Percentiles rank a stretch among this genome's conserved stretches.
These are phyloP conservation scores for Verticillium zaregamsianum DNA, from an alignment of 2,329 filamentous ascomycete genomes.

Conservation along the genomic window DNA sequence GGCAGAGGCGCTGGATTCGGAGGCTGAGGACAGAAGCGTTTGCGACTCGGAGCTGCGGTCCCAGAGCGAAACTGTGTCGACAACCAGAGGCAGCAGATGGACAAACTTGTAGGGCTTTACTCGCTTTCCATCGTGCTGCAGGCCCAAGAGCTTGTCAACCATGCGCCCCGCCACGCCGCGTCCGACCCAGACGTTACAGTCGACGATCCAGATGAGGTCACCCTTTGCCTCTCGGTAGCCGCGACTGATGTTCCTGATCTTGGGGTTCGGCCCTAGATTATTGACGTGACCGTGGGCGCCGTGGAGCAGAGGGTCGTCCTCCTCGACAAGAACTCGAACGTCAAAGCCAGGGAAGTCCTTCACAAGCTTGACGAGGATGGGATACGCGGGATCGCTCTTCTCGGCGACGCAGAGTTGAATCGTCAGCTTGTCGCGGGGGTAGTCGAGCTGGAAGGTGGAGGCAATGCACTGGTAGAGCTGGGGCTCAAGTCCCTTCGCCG, in stretches of 20 bases:
- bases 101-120: constrained; percentile 79
- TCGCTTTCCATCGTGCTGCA: constrained; percentile 39
- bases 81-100: constrained; percentile 84
- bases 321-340: constrained; percentile 71
- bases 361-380: constrained; percentile 67
- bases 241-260: constrained; percentile 93
- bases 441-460: constrained; percentile 77
- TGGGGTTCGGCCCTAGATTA: constrained; percentile 89
- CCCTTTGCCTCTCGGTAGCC: constrained; percentile 85
- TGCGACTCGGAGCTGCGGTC: constrained; percentile 20
- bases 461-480: constrained; percentile 89
- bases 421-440: constrained; percentile 71
- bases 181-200: constrained; percentile 94
- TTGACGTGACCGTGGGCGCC: constrained; percentile 43
- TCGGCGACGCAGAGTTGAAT: constrained; percentile 80
- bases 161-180: constrained; percentile 77
- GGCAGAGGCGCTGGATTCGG: constrained; percentile 24
- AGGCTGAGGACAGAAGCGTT: constrained; percentile 27
- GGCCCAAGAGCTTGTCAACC: constrained; percentile 82
- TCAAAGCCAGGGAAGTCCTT: constrained; percentile 69
- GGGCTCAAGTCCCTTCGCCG: constrained; percentile 88
- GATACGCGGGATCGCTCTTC: constrained; percentile 69
- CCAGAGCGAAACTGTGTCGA: constrained; percentile 58
- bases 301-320: constrained; percentile 70
- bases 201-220: constrained; percentile 89